phyloP scores from a whole-genome alignment of 2,329 filamentous ascomycete genomes.

The Exutisphaerella laricina region DNA sequence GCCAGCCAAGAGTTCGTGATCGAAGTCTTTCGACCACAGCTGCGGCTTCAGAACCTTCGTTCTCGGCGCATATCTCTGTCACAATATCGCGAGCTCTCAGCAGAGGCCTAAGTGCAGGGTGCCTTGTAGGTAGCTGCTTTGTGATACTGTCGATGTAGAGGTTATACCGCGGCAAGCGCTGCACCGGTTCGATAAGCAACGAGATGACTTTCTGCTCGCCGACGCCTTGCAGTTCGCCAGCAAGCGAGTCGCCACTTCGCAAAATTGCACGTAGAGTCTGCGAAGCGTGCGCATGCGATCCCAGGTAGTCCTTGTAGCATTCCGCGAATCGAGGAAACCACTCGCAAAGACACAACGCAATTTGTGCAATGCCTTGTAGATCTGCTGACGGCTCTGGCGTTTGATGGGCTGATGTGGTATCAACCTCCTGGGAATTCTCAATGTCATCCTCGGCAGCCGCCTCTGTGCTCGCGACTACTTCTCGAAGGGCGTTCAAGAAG shows the following conservation, averaged over 20 bases:
- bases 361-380: constrained; percentile 59
- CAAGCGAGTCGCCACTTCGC: constrained; percentile 71
- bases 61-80: constrained; percentile 92
- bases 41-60: constrained; percentile 64
- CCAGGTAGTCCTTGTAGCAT: constrained; percentile 90
- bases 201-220: constrained; percentile 90
- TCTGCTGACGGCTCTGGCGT: constrained; percentile 47
- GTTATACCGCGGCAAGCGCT: constrained; percentile 88
- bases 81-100: constrained; percentile 89
- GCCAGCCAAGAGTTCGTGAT: constrained; percentile 28
- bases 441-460: constrained; percentile 73
- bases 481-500: constrained; percentile 71
- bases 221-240: constrained; percentile 69
- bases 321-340: constrained; percentile 92
- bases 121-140: constrained; percentile 73
- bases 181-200: constrained; percentile 90
- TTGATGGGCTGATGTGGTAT: constrained; percentile 49
- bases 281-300: constrained; percentile 80
- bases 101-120: constrained; percentile 76
- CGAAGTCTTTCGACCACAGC: constrained; percentile 65
- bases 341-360: constrained; percentile 76
- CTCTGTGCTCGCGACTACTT: constrained; percentile 76
- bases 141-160: constrained; percentile 95
- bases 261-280: constrained; percentile 73
- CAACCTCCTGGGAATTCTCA: constrained; percentile 47